phyloP scores from a whole-genome alignment of 2,329 filamentous ascomycete species.

The Didymella pinodella region DNA sequence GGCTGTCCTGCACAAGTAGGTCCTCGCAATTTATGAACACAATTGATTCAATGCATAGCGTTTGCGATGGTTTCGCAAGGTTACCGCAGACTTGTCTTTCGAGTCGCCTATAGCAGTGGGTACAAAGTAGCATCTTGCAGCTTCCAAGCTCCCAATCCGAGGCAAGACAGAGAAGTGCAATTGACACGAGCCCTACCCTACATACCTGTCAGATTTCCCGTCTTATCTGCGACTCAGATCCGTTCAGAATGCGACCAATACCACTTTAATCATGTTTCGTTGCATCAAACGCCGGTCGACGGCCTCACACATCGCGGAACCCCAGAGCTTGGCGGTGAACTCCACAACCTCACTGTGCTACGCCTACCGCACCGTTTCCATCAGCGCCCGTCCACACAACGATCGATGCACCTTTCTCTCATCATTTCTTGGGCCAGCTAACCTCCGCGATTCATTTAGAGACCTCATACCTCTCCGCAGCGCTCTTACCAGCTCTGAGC shows the following conservation, averaged over 20 bases:
- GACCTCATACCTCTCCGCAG: conserved; percentile 12
- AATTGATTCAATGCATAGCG: conserved; percentile 21
- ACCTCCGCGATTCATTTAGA: conserved; percentile 25
- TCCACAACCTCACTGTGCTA: conserved; percentile 39
- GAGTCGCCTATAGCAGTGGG: neutral
- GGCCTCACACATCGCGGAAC: conserved; percentile 2
- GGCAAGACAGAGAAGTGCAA: neutral
- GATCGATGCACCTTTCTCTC: conserved; percentile 1
- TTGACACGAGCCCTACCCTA: neutral
- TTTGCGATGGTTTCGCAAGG: neutral
- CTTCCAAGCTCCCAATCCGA: neutral
- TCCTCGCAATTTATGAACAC: neutral
- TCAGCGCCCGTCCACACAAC: conserved; percentile 32
- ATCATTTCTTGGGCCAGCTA: conserved; percentile 5
- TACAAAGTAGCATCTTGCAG: neutral
- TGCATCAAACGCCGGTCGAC: neutral
- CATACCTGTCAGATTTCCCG: neutral
- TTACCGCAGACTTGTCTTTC: neutral
- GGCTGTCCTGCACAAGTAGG: conserved; percentile 5
- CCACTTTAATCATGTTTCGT: neutral
- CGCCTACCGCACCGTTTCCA: conserved; percentile 26
- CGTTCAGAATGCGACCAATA: neutral
- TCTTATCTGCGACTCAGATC: neutral
- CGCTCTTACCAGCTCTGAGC: conserved; percentile 11
- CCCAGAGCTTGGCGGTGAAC: conserved; percentile 24